Conservation (phyloP, 2,329 filamentous ascomycete genomes). For the Orbilia brochopaga region DNA sequence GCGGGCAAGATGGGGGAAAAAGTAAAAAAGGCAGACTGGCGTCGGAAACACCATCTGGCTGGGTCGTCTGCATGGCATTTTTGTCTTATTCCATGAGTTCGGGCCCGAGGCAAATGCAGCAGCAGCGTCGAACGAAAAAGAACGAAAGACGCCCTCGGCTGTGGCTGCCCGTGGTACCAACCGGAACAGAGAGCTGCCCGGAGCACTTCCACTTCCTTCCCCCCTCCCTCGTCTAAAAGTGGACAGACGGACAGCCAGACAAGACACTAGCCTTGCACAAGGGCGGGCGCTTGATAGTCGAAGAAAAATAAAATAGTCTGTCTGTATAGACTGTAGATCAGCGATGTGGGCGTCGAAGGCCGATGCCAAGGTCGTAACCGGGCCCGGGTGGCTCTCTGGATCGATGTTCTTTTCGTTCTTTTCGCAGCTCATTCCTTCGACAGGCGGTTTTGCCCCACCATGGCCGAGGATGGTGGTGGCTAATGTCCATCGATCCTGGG, state of each 20-base stretch:
- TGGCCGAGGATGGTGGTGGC: slow-evolving; percentile 1
- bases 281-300: neutral
- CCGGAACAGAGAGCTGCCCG: slow-evolving; percentile 1
- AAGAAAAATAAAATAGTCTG: neutral
- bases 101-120: slow-evolving; percentile 25
- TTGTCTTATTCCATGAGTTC: slow-evolving; percentile 48
- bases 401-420: slow-evolving; percentile 23
- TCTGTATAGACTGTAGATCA: too few species aligned
- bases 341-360: slow-evolving; percentile 24
- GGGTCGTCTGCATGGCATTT: slow-evolving; percentile 47
- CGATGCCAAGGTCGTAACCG: slow-evolving; percentile 35
- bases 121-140: neutral
- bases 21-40: slow-evolving; percentile 26
- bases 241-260: too few species aligned
- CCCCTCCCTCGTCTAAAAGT: too few species aligned
- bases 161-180: slow-evolving; percentile 2
- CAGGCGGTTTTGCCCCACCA: slow-evolving; percentile 8
- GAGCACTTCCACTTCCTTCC: too few species aligned
- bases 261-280: neutral
- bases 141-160: slow-evolving; percentile 16
- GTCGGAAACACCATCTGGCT: slow-evolving; percentile 51
- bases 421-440: slow-evolving; percentile 9
- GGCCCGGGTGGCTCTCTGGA: slow-evolving; percentile 26
- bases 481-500: slow-evolving; percentile 14
- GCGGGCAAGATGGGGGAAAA: slow-evolving; percentile 5